phyloP scores from a whole-genome alignment of 2,329 filamentous ascomycete genomes.

The Emericellopsis cladophorae region DNA sequence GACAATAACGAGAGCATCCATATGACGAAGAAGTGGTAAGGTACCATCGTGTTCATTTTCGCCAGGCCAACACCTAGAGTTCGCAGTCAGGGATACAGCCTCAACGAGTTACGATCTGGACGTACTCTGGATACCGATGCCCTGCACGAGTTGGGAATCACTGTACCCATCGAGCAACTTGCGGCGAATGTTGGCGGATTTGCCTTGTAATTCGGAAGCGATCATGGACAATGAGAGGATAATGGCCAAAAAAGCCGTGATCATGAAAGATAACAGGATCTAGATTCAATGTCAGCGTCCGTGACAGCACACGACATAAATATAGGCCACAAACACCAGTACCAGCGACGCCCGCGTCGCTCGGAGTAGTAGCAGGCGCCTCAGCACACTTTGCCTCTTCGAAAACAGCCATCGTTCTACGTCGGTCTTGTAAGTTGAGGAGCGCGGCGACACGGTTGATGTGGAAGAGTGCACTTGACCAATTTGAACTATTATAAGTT shows the following conservation, averaged over 20 bases:
- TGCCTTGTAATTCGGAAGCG: slow-evolving; percentile 35
- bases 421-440: too few relatives aligned
- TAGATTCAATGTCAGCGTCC: slow-evolving; percentile 10
- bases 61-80: slow-evolving; percentile 37
- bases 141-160: slow-evolving; percentile 57
- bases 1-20: slow-evolving; percentile 55
- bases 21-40: slow-evolving; percentile 60
- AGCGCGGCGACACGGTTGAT: too few relatives aligned
- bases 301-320: not conserved
- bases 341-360: slow-evolving; percentile 45
- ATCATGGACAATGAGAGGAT: slow-evolving; percentile 42
- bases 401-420: slow-evolving; percentile 3
- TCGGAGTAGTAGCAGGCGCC: slow-evolving; percentile 28
- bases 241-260: slow-evolving; percentile 46
- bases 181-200: slow-evolving; percentile 40
- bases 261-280: slow-evolving; percentile 54
- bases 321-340: slow-evolving; percentile 31
- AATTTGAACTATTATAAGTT: too few relatives aligned
- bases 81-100: slow-evolving; percentile 1
- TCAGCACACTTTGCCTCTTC: slow-evolving; percentile 22
- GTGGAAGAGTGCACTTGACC: too few relatives aligned
- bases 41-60: slow-evolving; percentile 43
- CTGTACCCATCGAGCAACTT: slow-evolving; percentile 54
- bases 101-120: not conserved
- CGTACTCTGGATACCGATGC: slow-evolving; percentile 50